These are phyloP conservation scores for Sclerotinia borealis DNA, from an alignment of 2,329 filamentous ascomycete species.

Conservation along the genomic window DNA sequence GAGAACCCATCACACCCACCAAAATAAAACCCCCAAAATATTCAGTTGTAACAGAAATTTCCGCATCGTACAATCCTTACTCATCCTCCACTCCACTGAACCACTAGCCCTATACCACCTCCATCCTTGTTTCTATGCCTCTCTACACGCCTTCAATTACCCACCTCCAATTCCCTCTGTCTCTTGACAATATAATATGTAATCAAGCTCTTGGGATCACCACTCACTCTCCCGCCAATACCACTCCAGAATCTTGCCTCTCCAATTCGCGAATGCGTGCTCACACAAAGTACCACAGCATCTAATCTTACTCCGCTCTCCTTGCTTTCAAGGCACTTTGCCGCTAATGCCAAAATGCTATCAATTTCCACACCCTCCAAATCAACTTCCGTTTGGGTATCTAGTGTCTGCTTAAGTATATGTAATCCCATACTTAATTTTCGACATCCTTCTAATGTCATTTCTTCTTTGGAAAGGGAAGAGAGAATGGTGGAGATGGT, in stretches of 20 bases:
- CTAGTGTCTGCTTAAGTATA: constrained; percentile 53
- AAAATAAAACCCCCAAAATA: constrained; percentile 7
- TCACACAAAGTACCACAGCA: constrained; percentile 72
- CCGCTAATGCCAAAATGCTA: constrained; percentile 45
- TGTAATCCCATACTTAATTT: constrained; percentile 58
- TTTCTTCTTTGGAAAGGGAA: constrained; percentile 41
- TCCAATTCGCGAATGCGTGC: constrained; percentile 58
- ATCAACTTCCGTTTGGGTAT: constrained; percentile 38
- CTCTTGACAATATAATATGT: constrained; percentile 76
- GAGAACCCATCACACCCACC: constrained; percentile 5
- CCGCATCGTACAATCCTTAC: not conserved
- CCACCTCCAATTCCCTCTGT: constrained; percentile 46
- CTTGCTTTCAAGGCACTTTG: constrained; percentile 52
- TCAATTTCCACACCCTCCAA: constrained; percentile 46
- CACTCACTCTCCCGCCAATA: constrained; percentile 52
- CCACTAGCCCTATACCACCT: constrained; percentile 10
- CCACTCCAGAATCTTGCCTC: constrained; percentile 61
- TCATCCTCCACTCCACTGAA: not conserved
- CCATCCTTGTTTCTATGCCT: too few relatives aligned
- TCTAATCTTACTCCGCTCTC: constrained; percentile 65
- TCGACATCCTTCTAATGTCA: constrained; percentile 42
- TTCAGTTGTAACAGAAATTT: not conserved
- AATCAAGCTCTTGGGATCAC: constrained; percentile 70
- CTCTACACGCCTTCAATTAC: not conserved
- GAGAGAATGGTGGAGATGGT: constrained; percentile 49